Percentiles rank a stretch among this genome's conserved stretches.
These are phyloP conservation scores for Geoglossum cookeanum DNA, from an alignment of 2,329 filamentous ascomycete species.

Conservation along the genomic window DNA sequence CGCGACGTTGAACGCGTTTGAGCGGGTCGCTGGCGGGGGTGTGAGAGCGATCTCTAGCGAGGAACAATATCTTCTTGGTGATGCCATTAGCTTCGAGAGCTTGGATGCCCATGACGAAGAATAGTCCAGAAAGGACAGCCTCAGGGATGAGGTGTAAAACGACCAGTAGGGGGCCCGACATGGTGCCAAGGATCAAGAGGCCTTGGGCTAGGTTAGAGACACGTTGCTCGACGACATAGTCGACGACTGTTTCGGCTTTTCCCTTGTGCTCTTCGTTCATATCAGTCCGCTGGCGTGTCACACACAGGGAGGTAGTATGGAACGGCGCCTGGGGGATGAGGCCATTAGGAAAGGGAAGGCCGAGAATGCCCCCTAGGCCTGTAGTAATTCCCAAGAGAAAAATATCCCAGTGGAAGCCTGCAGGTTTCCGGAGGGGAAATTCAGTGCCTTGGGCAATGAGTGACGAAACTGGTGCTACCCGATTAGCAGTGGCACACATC, in stretches of 20 bases:
- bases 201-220: constrained; percentile 63
- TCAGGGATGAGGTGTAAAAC: constrained; percentile 64
- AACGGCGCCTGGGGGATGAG: constrained; percentile 63
- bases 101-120: constrained; percentile 72
- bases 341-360: constrained; percentile 65
- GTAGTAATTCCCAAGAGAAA: constrained; percentile 67
- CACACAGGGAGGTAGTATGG: constrained; percentile 45
- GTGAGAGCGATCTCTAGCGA: constrained; percentile 43
- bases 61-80: constrained; percentile 53
- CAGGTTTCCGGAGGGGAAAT: constrained; percentile 61
- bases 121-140: constrained; percentile 59
- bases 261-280: constrained; percentile 29
- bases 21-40: constrained; percentile 42
- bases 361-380: constrained; percentile 53
- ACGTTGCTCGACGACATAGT: constrained; percentile 47
- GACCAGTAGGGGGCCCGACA: constrained; percentile 53
- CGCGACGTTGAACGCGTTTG: constrained; percentile 37
- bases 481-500: constrained; percentile 4
- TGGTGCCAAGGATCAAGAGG: constrained; percentile 58
- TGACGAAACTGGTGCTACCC: constrained; percentile 41
- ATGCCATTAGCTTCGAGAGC: constrained; percentile 61
- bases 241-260: constrained; percentile 41
- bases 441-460: constrained; percentile 70
- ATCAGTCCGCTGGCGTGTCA: constrained; percentile 27
- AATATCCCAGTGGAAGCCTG: constrained; percentile 72